These are phyloP conservation scores for Chenopodium suecicum DNA, from an alignment of 148 eudicot species.

Conservation along the genomic window DNA sequence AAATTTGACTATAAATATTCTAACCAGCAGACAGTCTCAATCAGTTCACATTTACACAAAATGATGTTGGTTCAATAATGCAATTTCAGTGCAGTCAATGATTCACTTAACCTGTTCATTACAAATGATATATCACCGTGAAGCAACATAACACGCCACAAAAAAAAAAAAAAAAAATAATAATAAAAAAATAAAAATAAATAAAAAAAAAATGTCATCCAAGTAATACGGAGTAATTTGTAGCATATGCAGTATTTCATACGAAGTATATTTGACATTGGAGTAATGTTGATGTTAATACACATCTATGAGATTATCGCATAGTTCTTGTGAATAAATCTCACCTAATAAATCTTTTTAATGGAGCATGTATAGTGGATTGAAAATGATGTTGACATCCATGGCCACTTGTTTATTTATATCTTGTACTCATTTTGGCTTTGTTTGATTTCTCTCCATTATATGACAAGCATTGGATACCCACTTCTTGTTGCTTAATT, in stretches of 20 bases:
- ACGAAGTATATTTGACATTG: neutral
- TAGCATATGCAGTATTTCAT: no score
- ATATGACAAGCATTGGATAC: slow-evolving; percentile 13
- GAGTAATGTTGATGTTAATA: no score
- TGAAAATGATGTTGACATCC: neutral
- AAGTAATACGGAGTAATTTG: neutral
- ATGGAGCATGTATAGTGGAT: neutral
- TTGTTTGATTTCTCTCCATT: neutral
- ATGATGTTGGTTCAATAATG: neutral
- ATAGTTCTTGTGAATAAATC: no score
- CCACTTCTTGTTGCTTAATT: slow-evolving; percentile 4
- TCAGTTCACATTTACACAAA: neutral
- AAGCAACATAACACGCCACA: no score
- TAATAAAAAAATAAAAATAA: no score
- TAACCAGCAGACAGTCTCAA: neutral
- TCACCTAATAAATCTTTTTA: no score
- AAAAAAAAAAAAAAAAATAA: no score
- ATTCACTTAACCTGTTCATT: neutral
- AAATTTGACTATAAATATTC: neutral
- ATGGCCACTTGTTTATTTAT: neutral
- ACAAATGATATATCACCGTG: no score
- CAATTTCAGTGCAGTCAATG: neutral
- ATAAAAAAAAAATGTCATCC: no score
- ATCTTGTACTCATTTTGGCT: neutral
- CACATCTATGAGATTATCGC: no score